These are phyloP conservation scores for Willaertia magna DNA, from an alignment of 208 protist species.

Conservation along the genomic window DNA sequence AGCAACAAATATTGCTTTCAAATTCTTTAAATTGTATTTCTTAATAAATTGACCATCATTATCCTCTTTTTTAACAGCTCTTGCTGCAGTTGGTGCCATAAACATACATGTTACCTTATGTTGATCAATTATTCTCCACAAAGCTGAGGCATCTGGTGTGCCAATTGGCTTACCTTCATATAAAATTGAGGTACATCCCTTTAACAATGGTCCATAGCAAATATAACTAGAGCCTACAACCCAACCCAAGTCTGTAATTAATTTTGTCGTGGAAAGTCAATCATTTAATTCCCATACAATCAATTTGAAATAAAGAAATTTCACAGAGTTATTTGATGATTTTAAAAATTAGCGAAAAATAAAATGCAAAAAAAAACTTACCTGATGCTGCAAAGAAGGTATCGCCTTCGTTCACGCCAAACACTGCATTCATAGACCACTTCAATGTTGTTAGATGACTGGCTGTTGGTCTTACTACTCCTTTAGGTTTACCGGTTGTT, in stretches of 20 bases:
- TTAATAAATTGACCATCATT: neutral
- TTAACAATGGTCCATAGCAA: conserved; percentile 30
- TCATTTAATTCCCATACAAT: too few relatives aligned
- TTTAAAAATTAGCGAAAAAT: too few relatives aligned
- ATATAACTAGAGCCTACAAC: conserved; percentile 38
- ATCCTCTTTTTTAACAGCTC: conserved; percentile 32
- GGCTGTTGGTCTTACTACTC: conserved; percentile 22
- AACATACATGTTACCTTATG: conserved; percentile 28
- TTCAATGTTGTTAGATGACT: conserved; percentile 19
- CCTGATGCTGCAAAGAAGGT: neutral
- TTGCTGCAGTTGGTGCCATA: conserved; percentile 29
- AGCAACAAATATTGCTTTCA: conserved; percentile 22
- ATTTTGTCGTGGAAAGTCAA: too few relatives aligned
- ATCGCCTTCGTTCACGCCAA: neutral
- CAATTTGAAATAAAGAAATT: too few relatives aligned
- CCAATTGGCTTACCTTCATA: conserved; percentile 37
- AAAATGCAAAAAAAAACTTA: too few relatives aligned
- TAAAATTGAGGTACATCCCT: conserved; percentile 25
- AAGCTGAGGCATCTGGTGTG: conserved; percentile 29
- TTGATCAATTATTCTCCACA: conserved; percentile 31
- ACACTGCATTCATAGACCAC: conserved; percentile 15
- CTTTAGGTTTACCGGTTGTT: conserved; percentile 25
- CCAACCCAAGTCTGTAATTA: conserved; percentile 23
- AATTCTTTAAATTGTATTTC: conserved; percentile 6
- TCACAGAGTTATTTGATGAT: too few relatives aligned